Percentiles rank a stretch among this genome's conserved stretches.
These are phyloP conservation scores for Zygosaccharomyces pseudobailii DNA, from an alignment of 1,139 yeast genomes.

Conservation along the genomic window DNA sequence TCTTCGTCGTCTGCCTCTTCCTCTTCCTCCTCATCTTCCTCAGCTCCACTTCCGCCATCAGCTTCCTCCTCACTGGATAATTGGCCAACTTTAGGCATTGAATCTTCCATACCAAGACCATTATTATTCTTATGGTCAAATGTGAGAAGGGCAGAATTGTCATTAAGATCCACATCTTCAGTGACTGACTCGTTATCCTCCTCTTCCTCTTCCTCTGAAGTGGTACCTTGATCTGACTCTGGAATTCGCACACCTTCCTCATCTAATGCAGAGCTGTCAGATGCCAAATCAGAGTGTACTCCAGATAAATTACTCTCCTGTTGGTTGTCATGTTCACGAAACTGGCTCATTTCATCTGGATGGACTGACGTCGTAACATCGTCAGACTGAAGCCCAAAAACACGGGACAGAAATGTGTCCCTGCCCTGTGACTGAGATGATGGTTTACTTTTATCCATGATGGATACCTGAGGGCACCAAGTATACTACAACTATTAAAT, in stretches of 20 bases:
- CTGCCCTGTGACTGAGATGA: slow-evolving; percentile 15
- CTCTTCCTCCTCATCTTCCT: slow-evolving; percentile 14
- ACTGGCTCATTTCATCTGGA: slow-evolving; percentile 27
- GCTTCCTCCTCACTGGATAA: slow-evolving; percentile 25
- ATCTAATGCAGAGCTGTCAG: slow-evolving; percentile 10
- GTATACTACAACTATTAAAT: neutral
- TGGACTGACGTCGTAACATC: slow-evolving; percentile 27
- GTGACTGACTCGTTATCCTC: slow-evolving; percentile 5
- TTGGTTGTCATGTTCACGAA: slow-evolving; percentile 12
- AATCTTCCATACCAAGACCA: slow-evolving; percentile 9
- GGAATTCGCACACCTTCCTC: slow-evolving; percentile 24
- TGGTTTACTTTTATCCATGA: slow-evolving; percentile 10
- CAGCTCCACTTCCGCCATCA: slow-evolving; percentile 13
- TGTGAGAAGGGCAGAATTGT: slow-evolving; percentile 3
- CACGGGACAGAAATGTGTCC: slow-evolving; percentile 39
- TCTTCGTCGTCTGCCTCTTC: slow-evolving; percentile 13
- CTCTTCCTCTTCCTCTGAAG: slow-evolving; percentile 22
- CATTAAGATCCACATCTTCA: slow-evolving; percentile 11
- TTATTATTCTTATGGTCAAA: neutral
- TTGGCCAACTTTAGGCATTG: slow-evolving; percentile 25
- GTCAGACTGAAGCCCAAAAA: slow-evolving; percentile 38
- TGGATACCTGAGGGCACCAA: neutral
- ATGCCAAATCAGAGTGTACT: slow-evolving; percentile 2
- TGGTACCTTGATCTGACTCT: slow-evolving; percentile 32
- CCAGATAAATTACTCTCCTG: slow-evolving; percentile 4